Percentiles rank a stretch among this genome's conserved stretches.
Evolutionary conservation across 192 early-diverging fungal genomes (phyloP).

Genomic region (Cetraspora pellucida): DNA sequence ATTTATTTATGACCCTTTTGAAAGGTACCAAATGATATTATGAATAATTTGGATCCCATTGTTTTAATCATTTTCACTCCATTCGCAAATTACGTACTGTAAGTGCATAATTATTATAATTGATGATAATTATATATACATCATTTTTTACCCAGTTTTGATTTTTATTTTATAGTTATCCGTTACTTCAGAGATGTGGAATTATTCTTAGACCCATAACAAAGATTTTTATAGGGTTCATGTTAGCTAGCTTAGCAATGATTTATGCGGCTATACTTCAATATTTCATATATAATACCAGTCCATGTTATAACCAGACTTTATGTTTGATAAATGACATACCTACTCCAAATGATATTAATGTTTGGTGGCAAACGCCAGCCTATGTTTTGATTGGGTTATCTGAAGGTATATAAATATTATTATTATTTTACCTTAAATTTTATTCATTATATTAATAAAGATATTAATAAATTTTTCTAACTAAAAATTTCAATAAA

Average conservation of each 20-base stretch:
- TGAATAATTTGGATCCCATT: constrained; percentile 71
- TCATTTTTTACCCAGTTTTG: background rate
- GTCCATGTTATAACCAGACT: constrained; percentile 57
- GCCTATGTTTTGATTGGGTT: constrained; percentile 68
- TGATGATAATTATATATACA: background rate
- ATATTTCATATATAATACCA: constrained; percentile 57
- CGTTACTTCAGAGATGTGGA: constrained; percentile 54
- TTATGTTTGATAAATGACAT: constrained; percentile 26
- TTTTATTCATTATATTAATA: background rate
- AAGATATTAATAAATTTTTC: background rate
- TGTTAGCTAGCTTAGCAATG: constrained; percentile 60
- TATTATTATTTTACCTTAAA: background rate
- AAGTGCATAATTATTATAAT: background rate
- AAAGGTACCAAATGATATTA: constrained; percentile 65
- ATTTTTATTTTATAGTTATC: constrained; percentile 54
- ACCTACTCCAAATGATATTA: constrained; percentile 53
- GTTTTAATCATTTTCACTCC: constrained; percentile 71
- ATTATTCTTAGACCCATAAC: constrained; percentile 59
- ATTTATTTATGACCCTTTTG: too few species aligned
- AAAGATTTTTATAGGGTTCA: constrained; percentile 71
- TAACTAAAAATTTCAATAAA: background rate
- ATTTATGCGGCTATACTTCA: constrained; percentile 65
- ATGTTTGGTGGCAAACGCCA: constrained; percentile 59
- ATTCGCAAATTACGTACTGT: constrained; percentile 55
- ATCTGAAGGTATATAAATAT: constrained; percentile 46